Conservation (phyloP, 495 filamentous ascomycete genomes). For the Xylaria longipes region DNA sequence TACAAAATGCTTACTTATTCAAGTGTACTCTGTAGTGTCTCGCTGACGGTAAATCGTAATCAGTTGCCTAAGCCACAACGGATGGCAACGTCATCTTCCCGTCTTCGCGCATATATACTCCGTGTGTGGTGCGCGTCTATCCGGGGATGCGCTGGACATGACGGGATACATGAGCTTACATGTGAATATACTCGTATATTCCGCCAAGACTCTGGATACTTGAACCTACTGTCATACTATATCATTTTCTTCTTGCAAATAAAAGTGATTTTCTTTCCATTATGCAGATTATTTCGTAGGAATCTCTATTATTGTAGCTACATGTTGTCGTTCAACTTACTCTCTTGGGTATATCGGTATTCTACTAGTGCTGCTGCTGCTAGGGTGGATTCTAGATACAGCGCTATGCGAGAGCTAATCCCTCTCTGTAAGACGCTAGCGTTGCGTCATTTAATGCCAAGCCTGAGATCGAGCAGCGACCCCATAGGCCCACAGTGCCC, state of each 20-base stretch:
- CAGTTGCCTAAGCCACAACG: neutral
- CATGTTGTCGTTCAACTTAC: neutral
- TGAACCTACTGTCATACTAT: neutral
- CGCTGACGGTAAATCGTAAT: neutral
- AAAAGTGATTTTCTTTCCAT: neutral
- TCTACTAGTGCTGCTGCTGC: neutral
- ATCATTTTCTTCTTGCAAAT: neutral
- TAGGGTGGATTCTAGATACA: too few relatives aligned
- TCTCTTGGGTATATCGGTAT: neutral
- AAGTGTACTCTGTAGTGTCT: neutral
- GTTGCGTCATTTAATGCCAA: constrained; percentile 20
- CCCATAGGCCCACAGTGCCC: constrained; percentile 6
- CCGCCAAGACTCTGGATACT: neutral
- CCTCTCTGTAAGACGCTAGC: neutral
- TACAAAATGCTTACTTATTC: neutral
- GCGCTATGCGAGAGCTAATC: neutral
- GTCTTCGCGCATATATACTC: neutral
- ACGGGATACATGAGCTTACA: neutral
- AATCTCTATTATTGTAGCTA: neutral
- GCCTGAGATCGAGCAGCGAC: neutral
- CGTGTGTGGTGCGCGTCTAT: neutral
- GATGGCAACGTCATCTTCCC: constrained; percentile 3
- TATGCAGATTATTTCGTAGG: neutral
- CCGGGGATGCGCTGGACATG: constrained; percentile 2
- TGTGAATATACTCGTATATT: neutral